Percentiles rank a stretch among this genome's conserved stretches.
phyloP scores from a whole-genome alignment of 768 basidiomycete genomes.

The Boletales sp. region DNA sequence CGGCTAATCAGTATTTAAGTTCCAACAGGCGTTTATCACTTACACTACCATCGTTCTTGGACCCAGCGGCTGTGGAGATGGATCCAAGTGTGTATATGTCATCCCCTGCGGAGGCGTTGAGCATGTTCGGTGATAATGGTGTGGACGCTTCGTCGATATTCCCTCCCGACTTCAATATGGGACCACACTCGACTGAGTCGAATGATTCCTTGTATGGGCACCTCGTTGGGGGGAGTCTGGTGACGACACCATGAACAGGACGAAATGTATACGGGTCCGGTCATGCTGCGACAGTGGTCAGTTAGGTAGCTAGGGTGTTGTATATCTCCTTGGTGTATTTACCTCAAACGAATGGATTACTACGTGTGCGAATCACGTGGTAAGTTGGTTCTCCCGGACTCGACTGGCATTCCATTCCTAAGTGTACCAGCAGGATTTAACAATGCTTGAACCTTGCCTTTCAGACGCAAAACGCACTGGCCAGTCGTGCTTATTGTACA shows the following conservation, averaged over 20 bases:
- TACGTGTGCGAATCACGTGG: slow-evolving; percentile 7
- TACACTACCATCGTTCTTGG: slow-evolving; percentile 25
- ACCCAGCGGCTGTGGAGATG: slow-evolving; percentile 41
- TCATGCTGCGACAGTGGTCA: slow-evolving; percentile 1
- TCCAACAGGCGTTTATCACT: slow-evolving; percentile 22
- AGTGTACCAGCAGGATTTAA: not conserved
- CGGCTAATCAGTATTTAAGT: slow-evolving; percentile 24
- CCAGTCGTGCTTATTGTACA: not conserved
- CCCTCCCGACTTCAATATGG: slow-evolving; percentile 27
- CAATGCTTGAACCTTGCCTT: not conserved
- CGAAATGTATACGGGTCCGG: not conserved
- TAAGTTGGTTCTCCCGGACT: not conserved
- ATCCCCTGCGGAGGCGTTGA: slow-evolving; percentile 54
- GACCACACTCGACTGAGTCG: slow-evolving; percentile 23
- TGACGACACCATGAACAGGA: slow-evolving; percentile 24
- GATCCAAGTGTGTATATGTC: slow-evolving; percentile 53
- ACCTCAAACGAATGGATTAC: not conserved
- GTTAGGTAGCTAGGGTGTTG: slow-evolving; percentile 10
- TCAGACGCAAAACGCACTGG: not conserved
- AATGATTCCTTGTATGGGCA: slow-evolving; percentile 28
- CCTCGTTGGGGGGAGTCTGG: slow-evolving; percentile 18
- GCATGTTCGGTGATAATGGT: slow-evolving; percentile 47
- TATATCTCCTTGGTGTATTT: slow-evolving; percentile 1
- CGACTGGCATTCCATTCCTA: not conserved
- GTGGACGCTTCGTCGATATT: slow-evolving; percentile 37